These are phyloP conservation scores for Talaromyces sp. DNA, from an alignment of 2,329 filamentous ascomycete species.

Conservation along the genomic window DNA sequence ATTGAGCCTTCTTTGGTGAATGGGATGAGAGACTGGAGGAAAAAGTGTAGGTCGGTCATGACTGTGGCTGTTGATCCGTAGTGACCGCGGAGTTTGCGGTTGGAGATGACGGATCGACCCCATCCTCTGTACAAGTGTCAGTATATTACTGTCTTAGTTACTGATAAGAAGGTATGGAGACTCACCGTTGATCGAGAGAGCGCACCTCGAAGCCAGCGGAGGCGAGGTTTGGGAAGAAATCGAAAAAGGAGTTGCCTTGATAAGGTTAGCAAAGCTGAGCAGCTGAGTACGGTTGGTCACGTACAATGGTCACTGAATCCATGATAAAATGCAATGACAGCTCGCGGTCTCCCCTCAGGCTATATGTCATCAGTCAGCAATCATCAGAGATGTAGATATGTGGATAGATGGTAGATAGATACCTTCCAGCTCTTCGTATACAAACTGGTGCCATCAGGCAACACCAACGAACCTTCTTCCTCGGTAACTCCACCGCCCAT, in stretches of 20 bases:
- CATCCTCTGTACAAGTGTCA: conserved; percentile 54
- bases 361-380: no score
- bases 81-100: conserved; percentile 58
- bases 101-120: conserved; percentile 64
- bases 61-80: conserved; percentile 70
- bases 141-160: not conserved
- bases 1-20: conserved; percentile 28
- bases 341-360: conserved; percentile 46
- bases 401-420: conserved; percentile 25
- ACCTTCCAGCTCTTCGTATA: conserved; percentile 61
- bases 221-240: conserved; percentile 67
- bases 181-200: conserved; percentile 68
- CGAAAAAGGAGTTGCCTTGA: conserved; percentile 64
- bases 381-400: no score
- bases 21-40: conserved; percentile 59
- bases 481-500: conserved; percentile 31
- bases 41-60: conserved; percentile 70
- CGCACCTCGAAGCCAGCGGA: conserved; percentile 67
- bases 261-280: not conserved
- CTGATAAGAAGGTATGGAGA: not conserved
- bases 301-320: conserved; percentile 78
- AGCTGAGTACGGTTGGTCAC: conserved; percentile 11
- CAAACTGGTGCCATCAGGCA: conserved; percentile 50
- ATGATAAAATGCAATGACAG: conserved; percentile 76
- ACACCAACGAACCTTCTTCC: conserved; percentile 49